Evolutionary conservation across 2,329 filamentous ascomycete genomes (phyloP).

Genomic region (Fusarium virguliforme): DNA sequence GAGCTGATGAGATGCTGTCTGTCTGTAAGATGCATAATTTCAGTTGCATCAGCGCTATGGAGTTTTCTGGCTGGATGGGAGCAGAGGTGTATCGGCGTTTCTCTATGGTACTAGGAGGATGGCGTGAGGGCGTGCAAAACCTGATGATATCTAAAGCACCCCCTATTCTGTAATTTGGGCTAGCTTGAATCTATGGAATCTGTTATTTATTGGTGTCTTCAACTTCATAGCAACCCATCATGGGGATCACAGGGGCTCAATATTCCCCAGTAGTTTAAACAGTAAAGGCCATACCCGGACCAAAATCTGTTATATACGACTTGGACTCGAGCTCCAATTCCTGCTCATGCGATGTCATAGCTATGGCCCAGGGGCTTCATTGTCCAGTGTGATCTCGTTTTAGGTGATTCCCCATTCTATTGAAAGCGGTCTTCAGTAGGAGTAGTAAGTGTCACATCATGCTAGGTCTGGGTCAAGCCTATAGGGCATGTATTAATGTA

Average conservation of each 20-base stretch:
- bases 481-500: not conserved
- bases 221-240: too few species aligned
- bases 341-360: not conserved
- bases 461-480: not conserved
- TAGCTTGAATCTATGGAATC: not conserved
- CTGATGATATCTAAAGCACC: not conserved
- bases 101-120: not conserved
- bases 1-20: slow-evolving; percentile 15
- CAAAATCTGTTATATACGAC: not conserved
- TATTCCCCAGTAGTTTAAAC: too few species aligned
- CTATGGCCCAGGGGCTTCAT: not conserved
- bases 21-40: too few species aligned
- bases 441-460: not conserved
- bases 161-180: not conserved
- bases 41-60: slow-evolving; percentile 1
- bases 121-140: slow-evolving; percentile 12
- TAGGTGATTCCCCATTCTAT: not conserved
- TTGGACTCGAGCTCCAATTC: not conserved
- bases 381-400: not conserved
- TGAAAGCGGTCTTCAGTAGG: not conserved
- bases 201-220: not conserved
- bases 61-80: slow-evolving; percentile 2
- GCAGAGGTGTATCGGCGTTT: slow-evolving; percentile 1
- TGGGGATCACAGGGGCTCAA: too few species aligned
- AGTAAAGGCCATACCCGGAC: too few species aligned